A percentile compares a stretch with the other conserved stretches of the same genome.
phyloP scores from a whole-genome alignment of 192 early-diverging fungal genomes.

The Coemansia brasiliensis region DNA sequence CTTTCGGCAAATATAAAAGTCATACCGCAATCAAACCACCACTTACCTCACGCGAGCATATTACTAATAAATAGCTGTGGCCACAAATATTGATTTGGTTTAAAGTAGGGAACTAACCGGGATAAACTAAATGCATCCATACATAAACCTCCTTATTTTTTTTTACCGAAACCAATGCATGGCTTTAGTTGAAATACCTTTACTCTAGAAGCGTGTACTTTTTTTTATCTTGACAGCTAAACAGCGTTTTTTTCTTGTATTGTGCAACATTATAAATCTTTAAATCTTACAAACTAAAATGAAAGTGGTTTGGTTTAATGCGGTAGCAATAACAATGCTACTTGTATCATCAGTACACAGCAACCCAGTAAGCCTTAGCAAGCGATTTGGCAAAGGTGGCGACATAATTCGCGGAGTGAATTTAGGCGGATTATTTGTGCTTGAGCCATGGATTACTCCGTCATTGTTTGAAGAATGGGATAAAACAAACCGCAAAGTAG shows the following conservation, averaged over 20 bases:
- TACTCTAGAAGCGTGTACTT: too few relatives aligned
- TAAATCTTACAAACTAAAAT: slow-evolving; percentile 7
- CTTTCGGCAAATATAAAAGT: too few relatives aligned
- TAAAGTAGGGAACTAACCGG: too few relatives aligned
- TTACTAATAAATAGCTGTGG: too few relatives aligned
- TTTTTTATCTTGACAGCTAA: not conserved
- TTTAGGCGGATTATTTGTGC: slow-evolving; percentile 60
- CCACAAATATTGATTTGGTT: too few relatives aligned
- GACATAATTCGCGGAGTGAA: slow-evolving; percentile 60
- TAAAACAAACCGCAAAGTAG: slow-evolving; percentile 26
- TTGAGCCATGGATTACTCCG: slow-evolving; percentile 63
- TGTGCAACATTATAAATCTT: not conserved
- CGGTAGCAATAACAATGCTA: slow-evolving; percentile 7
- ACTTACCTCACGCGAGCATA: too few relatives aligned
- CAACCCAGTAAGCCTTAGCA: slow-evolving; percentile 14
- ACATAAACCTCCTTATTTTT: too few relatives aligned
- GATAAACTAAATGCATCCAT: too few relatives aligned
- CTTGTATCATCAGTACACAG: not conserved
- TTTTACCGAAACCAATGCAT: too few relatives aligned
- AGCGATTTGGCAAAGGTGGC: slow-evolving; percentile 34
- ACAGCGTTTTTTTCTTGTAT: too few relatives aligned
- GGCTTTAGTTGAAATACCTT: too few relatives aligned
- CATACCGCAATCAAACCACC: too few relatives aligned
- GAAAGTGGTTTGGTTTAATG: slow-evolving; percentile 9
- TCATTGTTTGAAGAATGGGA: slow-evolving; percentile 54